Evolutionary conservation across 495 filamentous ascomycete species (phyloP).

Genomic region (Xylona heveae): DNA sequence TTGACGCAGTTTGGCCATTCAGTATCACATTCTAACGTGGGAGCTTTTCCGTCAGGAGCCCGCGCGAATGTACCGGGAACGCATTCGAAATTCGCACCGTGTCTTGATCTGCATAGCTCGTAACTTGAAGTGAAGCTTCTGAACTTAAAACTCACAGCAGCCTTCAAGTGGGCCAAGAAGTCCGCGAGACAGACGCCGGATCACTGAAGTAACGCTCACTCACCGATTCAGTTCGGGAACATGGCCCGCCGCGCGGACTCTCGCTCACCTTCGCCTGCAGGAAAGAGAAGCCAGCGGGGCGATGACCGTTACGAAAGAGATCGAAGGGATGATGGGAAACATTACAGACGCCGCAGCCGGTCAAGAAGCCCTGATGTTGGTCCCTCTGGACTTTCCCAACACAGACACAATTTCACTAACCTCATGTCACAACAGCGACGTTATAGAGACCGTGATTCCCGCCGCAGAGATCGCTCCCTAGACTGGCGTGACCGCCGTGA

Average conservation of each 20-base stretch:
- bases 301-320: constrained; percentile 50
- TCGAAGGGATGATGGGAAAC: constrained; percentile 38
- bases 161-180: constrained; percentile 11
- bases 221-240: constrained; percentile 37
- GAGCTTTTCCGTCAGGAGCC: no score
- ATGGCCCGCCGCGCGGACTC: constrained; percentile 84
- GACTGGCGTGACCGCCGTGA: constrained; percentile 36
- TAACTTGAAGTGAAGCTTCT: background rate
- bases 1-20: no score
- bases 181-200: constrained; percentile 7
- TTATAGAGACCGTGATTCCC: constrained; percentile 34
- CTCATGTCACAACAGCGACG: constrained; percentile 22
- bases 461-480: constrained; percentile 53
- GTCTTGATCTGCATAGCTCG: no score
- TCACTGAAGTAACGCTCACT: constrained; percentile 38
- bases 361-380: constrained; percentile 54
- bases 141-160: background rate
- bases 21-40: no score
- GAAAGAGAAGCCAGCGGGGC: constrained; percentile 53
- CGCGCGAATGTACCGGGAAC: no score
- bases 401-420: constrained; percentile 33
- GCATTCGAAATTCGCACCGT: no score
- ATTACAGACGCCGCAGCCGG: constrained; percentile 35
- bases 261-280: constrained; percentile 92
- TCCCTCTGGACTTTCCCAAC: constrained; percentile 4